Evolutionary conservation across 768 basidiomycete species (phyloP), one percentile per base, ranked within the genome.

Genomic region (Kockovaella imperatae): DNA sequence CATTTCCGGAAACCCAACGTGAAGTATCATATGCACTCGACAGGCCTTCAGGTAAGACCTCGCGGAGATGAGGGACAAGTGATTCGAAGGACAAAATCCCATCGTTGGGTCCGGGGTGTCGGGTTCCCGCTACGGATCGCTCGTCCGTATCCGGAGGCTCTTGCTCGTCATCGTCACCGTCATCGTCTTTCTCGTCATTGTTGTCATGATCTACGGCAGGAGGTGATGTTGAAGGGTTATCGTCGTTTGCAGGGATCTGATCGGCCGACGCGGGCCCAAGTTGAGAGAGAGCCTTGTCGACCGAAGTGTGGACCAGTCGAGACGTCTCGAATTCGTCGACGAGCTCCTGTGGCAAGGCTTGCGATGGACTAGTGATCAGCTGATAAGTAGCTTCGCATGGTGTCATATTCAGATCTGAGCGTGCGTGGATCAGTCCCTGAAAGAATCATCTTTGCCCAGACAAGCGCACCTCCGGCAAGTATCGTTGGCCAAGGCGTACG

Each of bases 321-420:
- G 88, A 91, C 3, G 69, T 59, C 2, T 72, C 62, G 10, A 93
- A 74, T 17, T 64, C 62, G 30, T 77, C 72, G 58, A 75, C 68
- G 49, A 90, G 84, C 14, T 70, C 72, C 0, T 73, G 53, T 1
- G 78, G 73, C n/a, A 91, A 68, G 3, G 75, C 64, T 44, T 81
- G 76, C 14, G 45, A 21, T 10, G 68, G 66, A 11, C 81, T 79
- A 4, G 81, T 77, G 14, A 90, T 66, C 25, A 96, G 77, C 13
- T 86, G 79, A 68, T 97, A 96, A 0, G 80, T 80, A 4, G 86
- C 75, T 63, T 91, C 89, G 53, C 77, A 77, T 0, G 93, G 93
- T 13, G 80, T 71, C 45, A 87, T 86, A 69, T 96, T 97, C 73
- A 95, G 89, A 70, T 97, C 91, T 91, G 45, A 25, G 17, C 5